Evolutionary conservation across 129 eudicot genomes (phyloP).

Genomic region (Helianthus annuus): DNA sequence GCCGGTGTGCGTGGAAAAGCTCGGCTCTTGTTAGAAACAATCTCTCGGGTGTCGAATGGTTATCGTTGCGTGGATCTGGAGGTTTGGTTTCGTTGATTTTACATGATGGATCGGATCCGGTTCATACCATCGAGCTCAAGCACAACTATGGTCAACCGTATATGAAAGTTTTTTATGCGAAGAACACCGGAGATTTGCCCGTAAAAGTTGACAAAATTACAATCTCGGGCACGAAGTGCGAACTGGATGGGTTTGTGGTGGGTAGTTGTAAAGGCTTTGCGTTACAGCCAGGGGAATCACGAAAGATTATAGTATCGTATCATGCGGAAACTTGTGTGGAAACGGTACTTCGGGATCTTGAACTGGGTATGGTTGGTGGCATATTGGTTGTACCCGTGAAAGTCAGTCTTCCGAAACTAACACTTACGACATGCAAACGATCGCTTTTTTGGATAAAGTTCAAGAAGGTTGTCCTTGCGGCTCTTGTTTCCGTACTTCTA

Average conservation of each 20-base stretch:
- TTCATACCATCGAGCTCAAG: constrained; percentile 56
- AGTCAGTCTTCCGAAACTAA: constrained; percentile 48
- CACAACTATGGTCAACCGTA: constrained; percentile 34
- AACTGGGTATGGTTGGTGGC: constrained; percentile 62
- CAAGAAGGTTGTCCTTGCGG: constrained; percentile 43
- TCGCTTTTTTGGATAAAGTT: constrained; percentile 51
- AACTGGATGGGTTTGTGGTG: constrained; percentile 71
- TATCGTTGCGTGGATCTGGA: constrained; percentile 74
- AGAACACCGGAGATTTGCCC: constrained; percentile 72
- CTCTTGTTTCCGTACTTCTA: constrained; percentile 32
- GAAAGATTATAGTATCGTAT: constrained; percentile 50
- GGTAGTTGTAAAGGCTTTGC: constrained; percentile 59
- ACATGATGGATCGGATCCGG: constrained; percentile 57
- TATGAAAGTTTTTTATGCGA: constrained; percentile 56
- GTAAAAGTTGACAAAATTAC: constrained; percentile 50
- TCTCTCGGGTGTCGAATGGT: constrained; percentile 91
- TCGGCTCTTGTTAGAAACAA: constrained; percentile 82
- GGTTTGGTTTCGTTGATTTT: constrained; percentile 64
- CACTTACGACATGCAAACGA: constrained; percentile 50
- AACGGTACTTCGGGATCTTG: constrained; percentile 68
- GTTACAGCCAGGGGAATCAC: constrained; percentile 71
- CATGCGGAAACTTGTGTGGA: constrained; percentile 53
- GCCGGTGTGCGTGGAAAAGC: constrained; percentile 76
- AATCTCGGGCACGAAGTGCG: constrained; percentile 74
- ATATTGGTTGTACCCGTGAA: constrained; percentile 79